Percentiles rank a stretch among this genome's conserved stretches.
These are phyloP conservation scores for Thielaviopsis populi DNA, from an alignment of 2,329 filamentous ascomycete genomes.

Conservation along the genomic window DNA sequence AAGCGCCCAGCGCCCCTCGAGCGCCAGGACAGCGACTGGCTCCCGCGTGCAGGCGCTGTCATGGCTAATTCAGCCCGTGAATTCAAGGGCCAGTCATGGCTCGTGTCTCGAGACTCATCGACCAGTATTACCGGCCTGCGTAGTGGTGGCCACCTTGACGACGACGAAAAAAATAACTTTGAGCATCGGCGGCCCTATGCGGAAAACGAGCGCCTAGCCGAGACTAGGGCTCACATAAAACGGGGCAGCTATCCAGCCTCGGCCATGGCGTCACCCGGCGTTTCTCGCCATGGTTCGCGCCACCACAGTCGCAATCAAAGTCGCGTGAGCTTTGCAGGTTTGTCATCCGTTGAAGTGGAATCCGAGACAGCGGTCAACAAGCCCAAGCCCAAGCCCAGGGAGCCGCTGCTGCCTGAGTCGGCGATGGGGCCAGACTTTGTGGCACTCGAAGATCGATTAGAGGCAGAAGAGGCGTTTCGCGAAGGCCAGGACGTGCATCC, in stretches of 20 bases:
- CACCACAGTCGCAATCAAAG: conserved; percentile 35
- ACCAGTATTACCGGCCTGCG: conserved; percentile 42
- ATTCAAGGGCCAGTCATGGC: conserved; percentile 54
- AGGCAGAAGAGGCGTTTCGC: conserved; percentile 24
- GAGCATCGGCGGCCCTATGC: conserved; percentile 29
- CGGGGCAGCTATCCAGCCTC: conserved; percentile 10
- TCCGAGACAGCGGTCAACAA: neutral
- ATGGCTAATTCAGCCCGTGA: conserved; percentile 49
- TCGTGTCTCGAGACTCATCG: conserved; percentile 49
- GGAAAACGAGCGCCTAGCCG: neutral
- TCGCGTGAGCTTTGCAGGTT: conserved; percentile 27
- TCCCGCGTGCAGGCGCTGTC: conserved; percentile 46
- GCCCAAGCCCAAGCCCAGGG: conserved; percentile 6
- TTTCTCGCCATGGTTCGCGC: conserved; percentile 1
- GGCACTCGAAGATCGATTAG: conserved; percentile 44
- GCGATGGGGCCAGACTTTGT: conserved; percentile 46
- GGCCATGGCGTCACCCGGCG: conserved; percentile 1
- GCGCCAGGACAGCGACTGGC: conserved; percentile 45
- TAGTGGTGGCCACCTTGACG: conserved; percentile 32
- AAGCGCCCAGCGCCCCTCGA: conserved; percentile 22
- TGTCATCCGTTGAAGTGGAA: neutral
- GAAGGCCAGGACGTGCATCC: conserved; percentile 24
- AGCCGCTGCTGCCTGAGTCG: conserved; percentile 4
- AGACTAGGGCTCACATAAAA: conserved; percentile 5
- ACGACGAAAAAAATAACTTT: conserved; percentile 31